Evolutionary conservation across 495 filamentous ascomycete genomes (phyloP), one percentile per base, ranked within the genome.

Genomic region (Trichoderma orchidacearum): DNA sequence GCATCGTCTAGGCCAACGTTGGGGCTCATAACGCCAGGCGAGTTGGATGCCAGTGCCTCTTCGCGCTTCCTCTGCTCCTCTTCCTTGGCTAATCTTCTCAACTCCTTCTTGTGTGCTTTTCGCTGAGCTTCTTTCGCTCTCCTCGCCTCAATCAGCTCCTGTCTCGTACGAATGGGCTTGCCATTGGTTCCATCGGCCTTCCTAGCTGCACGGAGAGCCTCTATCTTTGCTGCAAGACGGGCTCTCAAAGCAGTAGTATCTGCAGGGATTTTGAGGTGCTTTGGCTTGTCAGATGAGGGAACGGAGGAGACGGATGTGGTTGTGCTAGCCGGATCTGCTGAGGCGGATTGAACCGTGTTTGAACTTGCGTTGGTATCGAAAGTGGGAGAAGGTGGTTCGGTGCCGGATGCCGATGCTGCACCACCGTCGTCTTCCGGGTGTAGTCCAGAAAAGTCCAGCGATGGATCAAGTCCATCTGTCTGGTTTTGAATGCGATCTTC

Each of bases 61-160:
- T 86, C 84, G 34, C 80, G 79, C 55, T 81, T 78, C 21, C 70
- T 76, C 55, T 85, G 79, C 63, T 90, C 88, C 62, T 90, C 86
- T 55, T 85, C 77, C 66, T 85, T 89, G 28, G 85, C 85, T 56
- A 86, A 79, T 59, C 77, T 75, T 13, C 90, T 77, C 45, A 88
- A 65, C 51, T 88, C 84, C 65, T 94, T 90, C 72, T 95, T 97
- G 67, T 89, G 86, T 34, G 84, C 82, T 67, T 87, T 89, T 38
- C 90, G 84, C 62, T 87, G 78, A 53, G 87, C 82, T 66, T 92
- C 89, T 71, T 95, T 96, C 64, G 85, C 81, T 53, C 92, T 82
- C 3, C 93, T 81, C 15, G 85, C 76, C 68, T 96, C 94, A 61
- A 98, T 85, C 2, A 98, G 78, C 60, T 96, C 91, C 70, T 93